phyloP scores from a whole-genome alignment of 495 filamentous ascomycete genomes.

The Hypoxylon subgilvum region DNA sequence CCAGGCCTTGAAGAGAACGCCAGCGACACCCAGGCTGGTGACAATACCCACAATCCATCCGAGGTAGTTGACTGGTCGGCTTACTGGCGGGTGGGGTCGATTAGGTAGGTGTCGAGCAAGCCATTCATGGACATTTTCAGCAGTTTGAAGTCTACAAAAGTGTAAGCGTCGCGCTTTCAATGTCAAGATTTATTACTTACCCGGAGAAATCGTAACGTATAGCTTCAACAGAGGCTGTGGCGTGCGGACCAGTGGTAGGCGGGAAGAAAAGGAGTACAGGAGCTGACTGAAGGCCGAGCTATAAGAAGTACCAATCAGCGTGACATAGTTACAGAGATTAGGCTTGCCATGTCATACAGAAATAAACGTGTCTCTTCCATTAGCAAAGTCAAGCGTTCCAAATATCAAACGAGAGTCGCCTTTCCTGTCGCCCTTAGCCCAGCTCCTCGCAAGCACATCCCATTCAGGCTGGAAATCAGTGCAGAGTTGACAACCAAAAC shows the following conservation, averaged over 20 bases:
- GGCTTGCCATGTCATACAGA: conserved; percentile 70
- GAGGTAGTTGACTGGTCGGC: conserved; percentile 86
- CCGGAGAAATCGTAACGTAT: conserved; percentile 85
- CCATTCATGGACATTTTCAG: conserved; percentile 80
- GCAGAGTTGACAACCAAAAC: conserved; percentile 87
- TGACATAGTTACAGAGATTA: neutral
- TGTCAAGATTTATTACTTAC: conserved; percentile 55
- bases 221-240: conserved; percentile 71
- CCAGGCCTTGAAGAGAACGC: conserved; percentile 74
- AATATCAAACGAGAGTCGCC: conserved; percentile 77
- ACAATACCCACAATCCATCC: conserved; percentile 72
- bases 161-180: conserved; percentile 10
- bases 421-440: conserved; percentile 78
- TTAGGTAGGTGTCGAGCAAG: conserved; percentile 76
- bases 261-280: conserved; percentile 88
- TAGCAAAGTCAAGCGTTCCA: conserved; percentile 84
- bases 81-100: conserved; percentile 73
- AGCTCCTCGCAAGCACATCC: conserved; percentile 85
- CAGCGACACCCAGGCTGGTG: conserved; percentile 67
- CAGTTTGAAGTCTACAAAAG: conserved; percentile 67
- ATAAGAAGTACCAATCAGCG: conserved; percentile 17
- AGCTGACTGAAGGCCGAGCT: conserved; percentile 95
- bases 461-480: conserved; percentile 93
- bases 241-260: conserved; percentile 83
- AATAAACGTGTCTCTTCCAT: conserved; percentile 87